These are phyloP conservation scores for Psilocybe mexicana DNA, from an alignment of 1,284 basidiomycete genomes.

Conservation along the genomic window DNA sequence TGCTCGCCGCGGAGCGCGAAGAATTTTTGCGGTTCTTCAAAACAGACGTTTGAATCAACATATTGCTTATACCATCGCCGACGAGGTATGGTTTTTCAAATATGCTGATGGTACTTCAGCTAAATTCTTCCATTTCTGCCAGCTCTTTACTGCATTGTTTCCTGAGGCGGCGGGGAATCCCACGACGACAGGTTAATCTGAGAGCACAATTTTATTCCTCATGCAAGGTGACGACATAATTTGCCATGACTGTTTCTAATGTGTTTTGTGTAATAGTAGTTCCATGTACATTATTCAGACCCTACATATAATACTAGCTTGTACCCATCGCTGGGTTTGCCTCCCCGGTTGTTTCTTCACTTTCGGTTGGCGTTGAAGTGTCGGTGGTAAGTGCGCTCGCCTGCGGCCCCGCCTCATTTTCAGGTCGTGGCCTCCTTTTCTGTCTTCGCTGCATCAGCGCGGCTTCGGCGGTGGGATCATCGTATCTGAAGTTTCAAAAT, in stretches of 20 bases:
- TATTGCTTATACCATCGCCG: conserved; percentile 82
- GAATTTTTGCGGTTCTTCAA: conserved; percentile 91
- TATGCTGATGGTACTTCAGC: conserved; percentile 1
- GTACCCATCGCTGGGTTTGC: conserved; percentile 11
- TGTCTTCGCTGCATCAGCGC: conserved; percentile 24
- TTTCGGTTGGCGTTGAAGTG: background rate
- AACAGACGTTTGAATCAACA: conserved; percentile 93
- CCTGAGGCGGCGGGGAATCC: conserved; percentile 41
- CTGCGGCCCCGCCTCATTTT: conserved; percentile 9
- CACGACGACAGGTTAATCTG: background rate
- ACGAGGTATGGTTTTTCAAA: conserved; percentile 61
- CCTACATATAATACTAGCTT: conserved; percentile 3
- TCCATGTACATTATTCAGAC: conserved; percentile 1
- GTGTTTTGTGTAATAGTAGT: background rate
- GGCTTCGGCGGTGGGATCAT: conserved; percentile 57
- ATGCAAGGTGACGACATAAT: conserved; percentile 6
- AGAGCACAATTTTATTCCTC: background rate
- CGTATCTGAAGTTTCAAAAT: conserved; percentile 46
- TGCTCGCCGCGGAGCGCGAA: conserved; percentile 85
- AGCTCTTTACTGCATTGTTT: conserved; percentile 66
- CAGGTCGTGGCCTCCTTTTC: conserved; percentile 28
- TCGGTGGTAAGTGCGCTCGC: background rate
- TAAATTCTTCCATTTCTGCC: conserved; percentile 2
- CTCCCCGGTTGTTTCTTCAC: background rate
- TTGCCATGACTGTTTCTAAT: conserved; percentile 2